These are phyloP conservation scores for Gonium pectorale DNA, from an alignment of 139 green algal species.

Conservation along the genomic window DNA sequence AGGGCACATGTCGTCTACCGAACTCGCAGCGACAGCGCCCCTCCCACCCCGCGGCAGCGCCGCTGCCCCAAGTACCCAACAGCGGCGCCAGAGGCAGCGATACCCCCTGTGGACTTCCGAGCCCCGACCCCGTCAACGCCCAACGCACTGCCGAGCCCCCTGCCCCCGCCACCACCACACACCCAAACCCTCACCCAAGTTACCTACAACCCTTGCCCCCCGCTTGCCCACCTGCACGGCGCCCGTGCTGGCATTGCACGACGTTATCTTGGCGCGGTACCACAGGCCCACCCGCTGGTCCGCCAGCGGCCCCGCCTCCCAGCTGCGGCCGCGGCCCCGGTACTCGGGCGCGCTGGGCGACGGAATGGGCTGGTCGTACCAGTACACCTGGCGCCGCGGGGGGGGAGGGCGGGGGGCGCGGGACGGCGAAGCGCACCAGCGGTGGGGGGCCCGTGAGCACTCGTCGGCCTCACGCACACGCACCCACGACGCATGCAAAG, in stretches of 20 bases:
- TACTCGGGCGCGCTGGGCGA: background rate
- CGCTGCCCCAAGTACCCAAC: no score
- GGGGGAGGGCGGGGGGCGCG: background rate
- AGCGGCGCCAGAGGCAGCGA: no score
- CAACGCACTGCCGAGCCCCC: background rate
- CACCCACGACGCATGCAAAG: no score
- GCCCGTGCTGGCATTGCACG: background rate
- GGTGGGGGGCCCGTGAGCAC: no score
- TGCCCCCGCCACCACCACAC: background rate
- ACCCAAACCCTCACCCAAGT: background rate
- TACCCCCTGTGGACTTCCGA: no score
- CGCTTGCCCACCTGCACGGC: background rate
- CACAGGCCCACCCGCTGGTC: constrained; percentile 2
- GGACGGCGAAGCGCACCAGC: no score
- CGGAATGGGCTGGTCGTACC: constrained; percentile 39
- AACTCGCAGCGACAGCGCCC: no score
- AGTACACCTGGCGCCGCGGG: constrained; percentile 5
- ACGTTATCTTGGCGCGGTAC: constrained; percentile 5
- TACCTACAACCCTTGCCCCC: background rate
- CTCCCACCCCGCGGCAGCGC: no score
- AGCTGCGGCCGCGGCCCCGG: background rate
- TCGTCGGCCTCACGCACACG: no score
- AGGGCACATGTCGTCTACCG: no score
- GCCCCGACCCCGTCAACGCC: no score
- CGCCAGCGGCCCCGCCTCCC: background rate